Percentiles rank a stretch among this genome's conserved stretches.
These are phyloP conservation scores for Rhododendron williamsianum DNA, from an alignment of 148 eudicot genomes.

Conservation along the genomic window DNA sequence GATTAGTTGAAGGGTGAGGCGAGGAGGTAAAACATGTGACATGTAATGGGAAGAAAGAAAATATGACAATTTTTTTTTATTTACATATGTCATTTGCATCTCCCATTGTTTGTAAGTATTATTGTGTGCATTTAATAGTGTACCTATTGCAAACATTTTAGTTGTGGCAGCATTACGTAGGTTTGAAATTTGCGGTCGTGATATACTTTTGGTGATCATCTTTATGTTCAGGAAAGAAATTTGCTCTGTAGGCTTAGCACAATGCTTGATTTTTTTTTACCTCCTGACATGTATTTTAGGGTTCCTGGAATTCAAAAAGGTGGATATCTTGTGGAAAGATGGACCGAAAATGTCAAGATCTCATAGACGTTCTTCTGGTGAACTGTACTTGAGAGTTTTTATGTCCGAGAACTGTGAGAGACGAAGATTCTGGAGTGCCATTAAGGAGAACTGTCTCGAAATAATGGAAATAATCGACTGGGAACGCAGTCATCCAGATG, in stretches of 20 bases:
- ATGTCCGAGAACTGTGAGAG: slow-evolving; percentile 44
- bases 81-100: background rate
- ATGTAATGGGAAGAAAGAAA: background rate
- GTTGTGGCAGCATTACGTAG: background rate
- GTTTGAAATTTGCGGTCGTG: background rate
- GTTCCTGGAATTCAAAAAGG: slow-evolving; percentile 65
- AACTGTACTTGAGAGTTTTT: slow-evolving; percentile 56
- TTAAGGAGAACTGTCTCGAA: slow-evolving; percentile 63
- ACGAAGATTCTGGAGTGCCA: slow-evolving; percentile 45
- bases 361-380: slow-evolving; percentile 36
- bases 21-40: background rate
- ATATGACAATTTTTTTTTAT: background rate
- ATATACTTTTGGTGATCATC: background rate
- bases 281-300: slow-evolving; percentile 34
- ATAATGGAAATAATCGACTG: slow-evolving; percentile 82
- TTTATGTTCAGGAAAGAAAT: background rate
- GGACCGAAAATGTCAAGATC: slow-evolving; percentile 26
- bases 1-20: slow-evolving; percentile 4
- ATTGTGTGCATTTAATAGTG: background rate
- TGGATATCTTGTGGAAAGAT: slow-evolving; percentile 81
- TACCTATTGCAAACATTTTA: background rate
- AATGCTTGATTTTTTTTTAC: background rate
- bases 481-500: slow-evolving; percentile 92
- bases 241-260: background rate
- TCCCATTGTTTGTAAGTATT: slow-evolving; percentile 5